Percentiles rank a stretch among this genome's conserved stretches.
These are phyloP conservation scores for Ailanthus altissimus DNA, from an alignment of 345 rosid genomes.

Conservation along the genomic window DNA sequence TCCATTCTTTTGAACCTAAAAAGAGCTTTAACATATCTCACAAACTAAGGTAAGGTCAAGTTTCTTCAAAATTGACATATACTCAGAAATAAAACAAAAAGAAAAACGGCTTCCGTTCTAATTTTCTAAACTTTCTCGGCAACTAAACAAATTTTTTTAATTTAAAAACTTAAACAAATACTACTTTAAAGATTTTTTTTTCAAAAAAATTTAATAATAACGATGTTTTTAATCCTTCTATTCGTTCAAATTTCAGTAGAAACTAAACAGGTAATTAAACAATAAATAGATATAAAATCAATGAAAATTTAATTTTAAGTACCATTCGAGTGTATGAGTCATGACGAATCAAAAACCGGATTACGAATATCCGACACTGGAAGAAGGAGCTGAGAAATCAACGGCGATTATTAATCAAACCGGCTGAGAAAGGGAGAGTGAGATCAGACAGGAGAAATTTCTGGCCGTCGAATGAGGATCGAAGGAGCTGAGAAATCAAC, in stretches of 20 bases:
- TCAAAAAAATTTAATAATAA: too few species aligned
- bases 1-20: background rate
- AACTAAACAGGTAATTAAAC: background rate
- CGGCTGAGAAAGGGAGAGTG: background rate
- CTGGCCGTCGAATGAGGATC: constrained; percentile 8
- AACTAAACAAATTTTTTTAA: background rate
- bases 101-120: background rate
- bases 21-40: background rate
- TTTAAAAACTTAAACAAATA: background rate
- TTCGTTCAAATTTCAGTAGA: background rate
- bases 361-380: background rate
- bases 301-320: background rate
- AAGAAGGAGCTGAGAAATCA: too few species aligned
- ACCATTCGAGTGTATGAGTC: constrained; percentile 11
- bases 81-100: background rate
- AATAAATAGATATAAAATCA: background rate
- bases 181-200: too few species aligned
- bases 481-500: background rate
- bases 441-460: background rate
- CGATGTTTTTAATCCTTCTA: background rate
- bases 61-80: background rate
- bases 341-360: background rate
- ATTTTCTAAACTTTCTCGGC: background rate
- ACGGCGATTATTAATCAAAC: background rate
- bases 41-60: background rate